Evolutionary conservation across 1,284 basidiomycete species (phyloP).

Genomic region (Tylopilus sp.): DNA sequence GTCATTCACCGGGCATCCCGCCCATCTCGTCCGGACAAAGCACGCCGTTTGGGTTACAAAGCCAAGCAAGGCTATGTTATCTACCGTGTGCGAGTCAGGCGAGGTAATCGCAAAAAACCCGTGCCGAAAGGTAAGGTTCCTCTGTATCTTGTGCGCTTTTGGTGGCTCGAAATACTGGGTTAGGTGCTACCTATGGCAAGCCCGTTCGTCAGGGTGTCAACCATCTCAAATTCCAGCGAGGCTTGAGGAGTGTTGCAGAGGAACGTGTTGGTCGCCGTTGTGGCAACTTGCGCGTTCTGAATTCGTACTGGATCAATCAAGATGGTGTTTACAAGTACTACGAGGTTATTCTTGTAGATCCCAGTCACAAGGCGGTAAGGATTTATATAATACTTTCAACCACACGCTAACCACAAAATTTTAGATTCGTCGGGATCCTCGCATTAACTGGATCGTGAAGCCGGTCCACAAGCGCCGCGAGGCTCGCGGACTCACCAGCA

Average conservation of each 20-base stretch:
- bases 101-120: constrained; percentile 99
- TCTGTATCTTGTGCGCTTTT: not conserved
- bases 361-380: constrained; percentile 87
- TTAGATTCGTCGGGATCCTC: constrained; percentile 89
- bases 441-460: constrained; percentile 99
- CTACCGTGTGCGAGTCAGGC: constrained; percentile 96
- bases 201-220: constrained; percentile 99
- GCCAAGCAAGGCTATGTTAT: constrained; percentile 99
- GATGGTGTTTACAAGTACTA: constrained; percentile 99
- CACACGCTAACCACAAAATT: constrained; percentile 3
- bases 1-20: constrained; percentile 98
- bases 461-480: constrained; percentile 99
- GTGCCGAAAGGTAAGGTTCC: constrained; percentile 82
- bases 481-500: constrained; percentile 93
- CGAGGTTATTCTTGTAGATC: constrained; percentile 98
- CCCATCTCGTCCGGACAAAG: constrained; percentile 98
- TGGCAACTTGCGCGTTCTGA: constrained; percentile 92
- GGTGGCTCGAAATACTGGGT: constrained; percentile 3
- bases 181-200: constrained; percentile 97
- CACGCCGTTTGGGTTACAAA: constrained; percentile 98
- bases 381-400: not conserved
- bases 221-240: constrained; percentile 98
- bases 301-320: constrained; percentile 99
- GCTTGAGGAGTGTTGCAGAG: constrained; percentile 92
- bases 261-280: constrained; percentile 98